Conservation (phyloP, 371 early-diverging fungal genomes). For the Mucor lusitanicus region DNA sequence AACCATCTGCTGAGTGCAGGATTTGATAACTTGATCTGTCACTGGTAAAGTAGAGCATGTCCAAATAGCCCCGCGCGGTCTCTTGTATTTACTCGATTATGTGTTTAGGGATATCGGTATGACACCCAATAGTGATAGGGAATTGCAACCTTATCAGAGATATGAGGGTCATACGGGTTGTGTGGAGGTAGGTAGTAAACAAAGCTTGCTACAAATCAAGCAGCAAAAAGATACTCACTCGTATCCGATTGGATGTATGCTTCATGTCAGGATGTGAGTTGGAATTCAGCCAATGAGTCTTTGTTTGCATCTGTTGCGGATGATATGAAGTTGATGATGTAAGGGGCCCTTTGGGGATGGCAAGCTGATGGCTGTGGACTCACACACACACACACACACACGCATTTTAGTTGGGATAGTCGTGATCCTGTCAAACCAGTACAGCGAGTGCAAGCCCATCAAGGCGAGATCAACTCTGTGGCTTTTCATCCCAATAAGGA, state of each 20-base stretch:
- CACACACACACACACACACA: too few species aligned
- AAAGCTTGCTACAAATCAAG: neutral
- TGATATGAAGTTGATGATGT: slow-evolving; percentile 90
- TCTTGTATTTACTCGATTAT: neutral
- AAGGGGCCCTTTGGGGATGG: too few species aligned
- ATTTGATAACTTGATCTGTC: slow-evolving; percentile 84
- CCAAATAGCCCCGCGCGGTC: neutral
- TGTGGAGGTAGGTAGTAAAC: slow-evolving; percentile 87
- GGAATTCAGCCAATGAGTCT: slow-evolving; percentile 78
- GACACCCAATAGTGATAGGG: slow-evolving; percentile 47
- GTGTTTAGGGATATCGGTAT: slow-evolving; percentile 33
- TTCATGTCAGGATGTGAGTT: slow-evolving; percentile 85
- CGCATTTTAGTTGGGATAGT: slow-evolving; percentile 69
- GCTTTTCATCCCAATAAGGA: slow-evolving; percentile 91
- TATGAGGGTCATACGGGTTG: slow-evolving; percentile 86
- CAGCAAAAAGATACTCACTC: neutral
- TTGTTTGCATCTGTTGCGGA: slow-evolving; percentile 97
- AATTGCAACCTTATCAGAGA: slow-evolving; percentile 74
- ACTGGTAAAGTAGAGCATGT: slow-evolving; percentile 55
- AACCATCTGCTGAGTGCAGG: slow-evolving; percentile 80
- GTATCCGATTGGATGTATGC: slow-evolving; percentile 6
- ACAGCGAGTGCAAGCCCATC: slow-evolving; percentile 83
- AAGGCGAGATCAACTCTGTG: slow-evolving; percentile 90
- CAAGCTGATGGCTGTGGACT: too few species aligned
- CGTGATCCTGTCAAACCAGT: slow-evolving; percentile 62